A percentile compares a stretch with the other conserved stretches of the same genome.
Conservation (phyloP, 2,329 filamentous ascomycete species). For the Hymenoscyphus fraxineus region DNA sequence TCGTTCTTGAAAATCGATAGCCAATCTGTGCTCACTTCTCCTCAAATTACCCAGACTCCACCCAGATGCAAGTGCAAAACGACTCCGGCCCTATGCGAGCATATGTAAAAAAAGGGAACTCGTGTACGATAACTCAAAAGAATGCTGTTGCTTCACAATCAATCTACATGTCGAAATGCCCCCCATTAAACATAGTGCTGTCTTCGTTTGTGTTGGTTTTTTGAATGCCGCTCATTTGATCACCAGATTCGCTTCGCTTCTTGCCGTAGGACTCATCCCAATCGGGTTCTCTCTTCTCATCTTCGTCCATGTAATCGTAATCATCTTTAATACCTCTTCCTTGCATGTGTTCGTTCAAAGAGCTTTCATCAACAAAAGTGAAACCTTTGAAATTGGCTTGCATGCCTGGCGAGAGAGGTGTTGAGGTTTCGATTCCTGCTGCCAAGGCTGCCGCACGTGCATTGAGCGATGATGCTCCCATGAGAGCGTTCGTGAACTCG, state of each 20-base stretch:
- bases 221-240: constrained; percentile 60
- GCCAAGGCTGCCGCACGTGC: constrained; percentile 84
- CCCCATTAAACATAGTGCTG: constrained; percentile 57
- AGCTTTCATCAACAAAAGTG: constrained; percentile 97
- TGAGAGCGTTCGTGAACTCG: constrained; percentile 93
- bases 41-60: constrained; percentile 22
- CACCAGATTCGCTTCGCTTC: constrained; percentile 38
- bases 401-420: constrained; percentile 88
- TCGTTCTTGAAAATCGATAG: constrained; percentile 9
- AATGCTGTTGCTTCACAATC: constrained; percentile 10
- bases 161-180: constrained; percentile 60
- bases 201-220: constrained; percentile 53
- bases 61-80: constrained; percentile 27
- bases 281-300: constrained; percentile 45
- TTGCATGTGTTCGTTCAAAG: constrained; percentile 80
- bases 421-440: constrained; percentile 81
- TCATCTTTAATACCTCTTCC: constrained; percentile 46
- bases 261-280: constrained; percentile 46
- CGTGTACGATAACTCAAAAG: constrained; percentile 18
- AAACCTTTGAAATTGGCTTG: constrained; percentile 98
- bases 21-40: constrained; percentile 14
- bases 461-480: constrained; percentile 82
- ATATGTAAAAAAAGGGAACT: constrained; percentile 24
- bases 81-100: constrained; percentile 30
- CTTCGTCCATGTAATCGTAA: constrained; percentile 60